phyloP scores from a whole-genome alignment of 495 filamentous ascomycete species.

The Talaromyces borbonicus region DNA sequence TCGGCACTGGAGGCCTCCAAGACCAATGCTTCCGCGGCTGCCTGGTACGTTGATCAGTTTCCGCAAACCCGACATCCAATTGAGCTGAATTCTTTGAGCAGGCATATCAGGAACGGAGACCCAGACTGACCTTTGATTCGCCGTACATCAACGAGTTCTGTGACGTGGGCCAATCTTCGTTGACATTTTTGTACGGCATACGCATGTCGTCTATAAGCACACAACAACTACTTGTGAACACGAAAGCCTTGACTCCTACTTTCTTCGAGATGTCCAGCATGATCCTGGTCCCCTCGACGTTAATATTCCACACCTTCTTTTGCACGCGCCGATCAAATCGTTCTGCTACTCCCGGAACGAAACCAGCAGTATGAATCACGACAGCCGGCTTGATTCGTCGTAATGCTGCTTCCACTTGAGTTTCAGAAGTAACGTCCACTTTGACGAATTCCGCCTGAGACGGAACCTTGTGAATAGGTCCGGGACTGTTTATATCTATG shows the following conservation, averaged over 20 bases:
- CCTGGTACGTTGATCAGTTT: constrained; percentile 17
- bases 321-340: constrained; percentile 31
- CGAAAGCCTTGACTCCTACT: constrained; percentile 42
- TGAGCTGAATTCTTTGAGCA: not conserved
- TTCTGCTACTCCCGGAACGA: constrained; percentile 32
- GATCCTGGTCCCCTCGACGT: constrained; percentile 50
- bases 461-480: constrained; percentile 20
- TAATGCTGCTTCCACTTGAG: constrained; percentile 21
- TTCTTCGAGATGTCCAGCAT: constrained; percentile 41
- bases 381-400: constrained; percentile 25
- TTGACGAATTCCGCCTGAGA: constrained; percentile 20
- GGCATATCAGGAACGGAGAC: no score
- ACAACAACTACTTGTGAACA: constrained; percentile 49
- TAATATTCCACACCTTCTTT: constrained; percentile 34
- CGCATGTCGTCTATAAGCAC: constrained; percentile 46
- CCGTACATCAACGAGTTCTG: constrained; percentile 44
- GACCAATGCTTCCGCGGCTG: constrained; percentile 46
- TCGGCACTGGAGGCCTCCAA: constrained; percentile 34
- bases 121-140: constrained; percentile 46
- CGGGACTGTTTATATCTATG: constrained; percentile 31
- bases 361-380: constrained; percentile 38
- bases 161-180: constrained; percentile 42
- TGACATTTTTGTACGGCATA: constrained; percentile 41
- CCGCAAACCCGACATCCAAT: not conserved
- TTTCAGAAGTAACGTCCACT: constrained; percentile 28